Base-by-base conservation (phyloP, 2,329 filamentous ascomycete genomes). In the Penicillium sp. region DNA sequence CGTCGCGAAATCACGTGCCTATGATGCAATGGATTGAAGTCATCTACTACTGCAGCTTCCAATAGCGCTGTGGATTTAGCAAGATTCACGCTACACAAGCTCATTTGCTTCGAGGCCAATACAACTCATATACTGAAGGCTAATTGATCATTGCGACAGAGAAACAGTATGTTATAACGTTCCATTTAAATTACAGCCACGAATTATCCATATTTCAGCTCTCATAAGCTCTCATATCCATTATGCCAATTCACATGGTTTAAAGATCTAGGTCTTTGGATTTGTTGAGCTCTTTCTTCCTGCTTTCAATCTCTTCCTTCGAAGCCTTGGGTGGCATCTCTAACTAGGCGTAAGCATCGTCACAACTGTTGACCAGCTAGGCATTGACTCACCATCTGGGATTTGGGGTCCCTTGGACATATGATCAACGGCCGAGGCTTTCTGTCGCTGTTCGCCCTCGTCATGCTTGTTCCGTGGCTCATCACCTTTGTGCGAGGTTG, bases 221-320 rank as follows among this genome's bases (percentile, higher is more conserved):
- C n/a, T n/a, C n/a, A n/a, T 33, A 28, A 13, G 7, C 18, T 6
- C 8, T 2, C 8, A 21, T 23, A 6, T 23, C 13, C 13, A 0
- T 1, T 18, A 26, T 21, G 24, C 49, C 26, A 38, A 1, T 31
- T 47, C 24, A 39, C 38, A 21, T 21, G 2, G 18, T 21, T 21
- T 3, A 21, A 4, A 12, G 24, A 33, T 31, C 33, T 28, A 45
- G 16, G 18, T 31, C 4, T 34, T 43, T 7, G 46, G 21, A 21
- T 59, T 21, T 56, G 47, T 89, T 89, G 70, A 90, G 63, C 64
- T 82, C 83, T 68, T 84, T 76, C 55, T 84, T 85, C 69, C 83
- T 85, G 12, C 81, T 84, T 64, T 80, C 76, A 49, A 86, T 81
- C 65, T 90, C 87, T 68, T 88, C 86, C 72, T 86, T 87, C 53